Conservation (phyloP, 768 basidiomycete species). For the Hysterangium stoloniferum region DNA sequence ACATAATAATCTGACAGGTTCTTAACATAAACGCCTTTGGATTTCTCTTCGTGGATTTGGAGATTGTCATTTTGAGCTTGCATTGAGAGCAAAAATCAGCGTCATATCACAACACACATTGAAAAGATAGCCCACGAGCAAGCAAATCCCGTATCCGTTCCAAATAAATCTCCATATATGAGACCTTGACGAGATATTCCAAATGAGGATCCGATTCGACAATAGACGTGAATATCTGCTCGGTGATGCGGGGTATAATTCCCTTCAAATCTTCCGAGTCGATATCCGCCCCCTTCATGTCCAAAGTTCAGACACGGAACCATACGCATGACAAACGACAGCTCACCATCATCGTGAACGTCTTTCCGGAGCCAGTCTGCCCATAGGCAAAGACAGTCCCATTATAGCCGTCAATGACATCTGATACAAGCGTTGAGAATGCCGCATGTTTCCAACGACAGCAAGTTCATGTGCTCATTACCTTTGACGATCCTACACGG, state of each 20-base stretch:
- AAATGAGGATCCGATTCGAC: constrained; percentile 90
- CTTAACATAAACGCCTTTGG: constrained; percentile 96
- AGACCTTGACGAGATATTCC: constrained; percentile 98
- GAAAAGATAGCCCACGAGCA: constrained; percentile 64
- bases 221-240: constrained; percentile 98
- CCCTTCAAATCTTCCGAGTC: constrained; percentile 90
- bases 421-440: constrained; percentile 33
- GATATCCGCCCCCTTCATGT: constrained; percentile 90
- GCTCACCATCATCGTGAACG: constrained; percentile 94
- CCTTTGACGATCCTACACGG: constrained; percentile 77
- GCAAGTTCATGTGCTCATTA: constrained; percentile 23
- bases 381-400: constrained; percentile 90
- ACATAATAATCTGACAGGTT: constrained; percentile 97
- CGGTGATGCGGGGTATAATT: constrained; percentile 95
- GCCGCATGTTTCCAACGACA: neutral
- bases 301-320: constrained; percentile 10
- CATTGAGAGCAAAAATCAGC: neutral
- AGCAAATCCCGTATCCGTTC: constrained; percentile 93
- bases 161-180: constrained; percentile 99
- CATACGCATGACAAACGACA: neutral
- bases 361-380: constrained; percentile 85
- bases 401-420: constrained; percentile 98
- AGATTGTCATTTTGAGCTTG: constrained; percentile 95
- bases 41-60: constrained; percentile 97
- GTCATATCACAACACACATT: neutral